Conservation (phyloP, 306 rosid genomes). For the Glycine tomentella region DNA sequence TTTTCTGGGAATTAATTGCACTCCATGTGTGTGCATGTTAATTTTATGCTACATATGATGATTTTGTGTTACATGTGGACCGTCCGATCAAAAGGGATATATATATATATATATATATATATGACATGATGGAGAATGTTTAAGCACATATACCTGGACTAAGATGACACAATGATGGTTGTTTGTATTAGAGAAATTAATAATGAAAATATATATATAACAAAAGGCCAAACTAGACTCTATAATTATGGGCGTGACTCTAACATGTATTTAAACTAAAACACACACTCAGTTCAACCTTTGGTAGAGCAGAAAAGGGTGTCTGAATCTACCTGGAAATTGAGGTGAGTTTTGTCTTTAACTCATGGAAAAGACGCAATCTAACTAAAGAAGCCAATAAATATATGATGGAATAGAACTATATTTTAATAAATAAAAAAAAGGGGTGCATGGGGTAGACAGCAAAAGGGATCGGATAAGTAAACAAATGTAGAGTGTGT, state of each 20-base stretch:
- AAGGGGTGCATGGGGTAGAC: constrained; percentile 43
- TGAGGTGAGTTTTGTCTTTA: constrained; percentile 84
- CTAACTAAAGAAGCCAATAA: constrained; percentile 47
- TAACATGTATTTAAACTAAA: constrained; percentile 53
- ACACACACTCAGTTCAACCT: constrained; percentile 49
- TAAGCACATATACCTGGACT: constrained; percentile 30
- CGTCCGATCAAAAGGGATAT: constrained; percentile 11
- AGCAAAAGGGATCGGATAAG: constrained; percentile 48
- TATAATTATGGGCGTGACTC: constrained; percentile 50
- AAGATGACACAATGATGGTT: constrained; percentile 48
- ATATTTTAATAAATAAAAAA: constrained; percentile 23
- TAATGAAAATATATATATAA: constrained; percentile 30
- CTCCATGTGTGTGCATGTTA: constrained; percentile 31
- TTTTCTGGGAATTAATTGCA: constrained; percentile 45
- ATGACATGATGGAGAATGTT: constrained; percentile 35
- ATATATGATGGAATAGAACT: constrained; percentile 28
- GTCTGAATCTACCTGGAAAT: constrained; percentile 94
- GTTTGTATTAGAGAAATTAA: constrained; percentile 48
- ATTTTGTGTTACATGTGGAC: neutral
- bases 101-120: too few relatives aligned
- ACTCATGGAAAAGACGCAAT: constrained; percentile 62
- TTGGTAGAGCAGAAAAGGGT: constrained; percentile 68
- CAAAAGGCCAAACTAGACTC: constrained; percentile 30
- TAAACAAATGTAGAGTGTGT: constrained; percentile 35
- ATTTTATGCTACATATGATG: too few relatives aligned